phyloP scores from a whole-genome alignment of 2,329 filamentous ascomycete species.

The Ilyonectria mors-panacis region DNA sequence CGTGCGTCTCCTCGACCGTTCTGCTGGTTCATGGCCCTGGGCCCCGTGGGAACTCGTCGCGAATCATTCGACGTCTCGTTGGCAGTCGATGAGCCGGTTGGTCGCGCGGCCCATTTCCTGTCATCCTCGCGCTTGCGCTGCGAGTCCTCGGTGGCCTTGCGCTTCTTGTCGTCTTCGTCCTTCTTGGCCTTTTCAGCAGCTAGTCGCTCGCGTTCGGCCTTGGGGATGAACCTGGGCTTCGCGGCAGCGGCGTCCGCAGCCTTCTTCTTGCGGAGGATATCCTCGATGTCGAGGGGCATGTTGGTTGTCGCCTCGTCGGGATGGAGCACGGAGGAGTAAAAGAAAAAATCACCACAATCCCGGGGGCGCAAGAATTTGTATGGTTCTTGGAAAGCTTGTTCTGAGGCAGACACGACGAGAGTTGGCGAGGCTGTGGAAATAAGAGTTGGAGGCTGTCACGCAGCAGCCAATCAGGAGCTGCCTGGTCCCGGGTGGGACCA shows the following conservation, averaged over 20 bases:
- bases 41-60: constrained; percentile 75
- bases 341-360: neutral
- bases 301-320: constrained; percentile 2
- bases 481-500: constrained; percentile 7
- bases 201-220: constrained; percentile 84
- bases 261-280: constrained; percentile 87
- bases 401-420: constrained; percentile 17
- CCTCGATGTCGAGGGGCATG: constrained; percentile 81
- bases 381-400: constrained; percentile 10
- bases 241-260: constrained; percentile 86
- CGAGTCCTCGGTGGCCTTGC: constrained; percentile 68
- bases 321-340: neutral
- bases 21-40: constrained; percentile 73
- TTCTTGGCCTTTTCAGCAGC: constrained; percentile 85
- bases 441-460: neutral
- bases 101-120: constrained; percentile 53
- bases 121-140: constrained; percentile 80
- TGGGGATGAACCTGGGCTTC: constrained; percentile 91
- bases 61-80: constrained; percentile 46
- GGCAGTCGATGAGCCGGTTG: constrained; percentile 46
- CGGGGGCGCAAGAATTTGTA: constrained; percentile 17
- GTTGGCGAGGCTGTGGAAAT: constrained; percentile 43
- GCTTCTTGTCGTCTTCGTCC: constrained; percentile 72
- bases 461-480: constrained; percentile 34
- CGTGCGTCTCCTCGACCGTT: constrained; percentile 56